Evolutionary conservation across 352 stramenopile genomes (phyloP), one percentile per base, ranked within the genome.

Genomic region (Elongisporangium anandrum): DNA sequence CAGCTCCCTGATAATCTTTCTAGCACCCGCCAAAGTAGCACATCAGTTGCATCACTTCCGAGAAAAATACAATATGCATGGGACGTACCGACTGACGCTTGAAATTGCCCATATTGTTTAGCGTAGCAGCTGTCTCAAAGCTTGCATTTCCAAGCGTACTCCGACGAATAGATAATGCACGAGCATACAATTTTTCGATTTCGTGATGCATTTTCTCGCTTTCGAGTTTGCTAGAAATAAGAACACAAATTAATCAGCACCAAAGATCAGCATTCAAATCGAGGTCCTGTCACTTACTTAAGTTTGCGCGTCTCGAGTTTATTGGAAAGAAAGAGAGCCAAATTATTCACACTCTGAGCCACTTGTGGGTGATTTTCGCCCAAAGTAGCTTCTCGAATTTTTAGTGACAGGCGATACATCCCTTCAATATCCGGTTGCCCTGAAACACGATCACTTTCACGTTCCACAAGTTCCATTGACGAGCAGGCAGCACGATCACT

Each of bases 41-140:
- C 20, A 56, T 23, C 17, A 48, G 17, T 10, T 41, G 20, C 19
- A 9, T 16, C 6, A 19, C 41, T 7, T 41, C n/a, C 15, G 9
- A 12, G 1, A 13, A 23, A 41, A 4, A 23, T 21, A 17, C 4
- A 16, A 15, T 20, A 6, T 19, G 6, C 38, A 45, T 4, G 34
- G 29, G n/a, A 63, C 64, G 49, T 60, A 93, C 81, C 66, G 79
- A 69, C 12, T 88, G 64, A 23, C 81, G 79, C 63, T 92, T 92
- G 69, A 88, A 90, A 63, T 88, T 94, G 38, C 85, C 85, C 23
- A 94, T 87, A 53, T 94, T 94, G 65, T 88, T 94, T 6, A 94
- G 57, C 13, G 81, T 94, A 5, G 85, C 77, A 6, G 85, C 85
- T 1, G 81, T 92, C 59, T 94, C 85, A 16, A 90, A 85, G 63